Evolutionary conservation across 2,329 filamentous ascomycete species (phyloP).

Genomic region (Hymenoscyphus albidus): DNA sequence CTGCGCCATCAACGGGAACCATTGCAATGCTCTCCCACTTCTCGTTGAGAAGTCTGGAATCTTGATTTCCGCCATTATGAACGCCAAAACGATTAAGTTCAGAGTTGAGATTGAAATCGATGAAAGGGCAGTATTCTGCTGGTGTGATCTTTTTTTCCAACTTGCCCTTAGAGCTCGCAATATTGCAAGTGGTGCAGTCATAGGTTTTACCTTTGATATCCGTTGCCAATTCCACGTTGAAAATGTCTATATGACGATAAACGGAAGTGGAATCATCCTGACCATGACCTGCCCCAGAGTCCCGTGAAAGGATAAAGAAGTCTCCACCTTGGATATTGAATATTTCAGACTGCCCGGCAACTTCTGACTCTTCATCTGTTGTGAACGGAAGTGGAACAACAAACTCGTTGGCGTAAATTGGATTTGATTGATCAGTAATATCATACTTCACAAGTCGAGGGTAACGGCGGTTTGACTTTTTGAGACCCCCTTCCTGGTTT

Average conservation of each 20-base stretch:
- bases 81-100: conserved; percentile 63
- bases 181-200: conserved; percentile 37
- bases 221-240: conserved; percentile 59
- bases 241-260: conserved; percentile 67
- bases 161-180: conserved; percentile 44
- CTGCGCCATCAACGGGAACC: conserved; percentile 51
- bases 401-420: conserved; percentile 56
- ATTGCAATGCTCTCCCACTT: conserved; percentile 72
- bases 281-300: conserved; percentile 57
- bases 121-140: conserved; percentile 60
- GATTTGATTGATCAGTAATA: conserved; percentile 42
- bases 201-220: conserved; percentile 50
- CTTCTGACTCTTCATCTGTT: conserved; percentile 44
- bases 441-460: conserved; percentile 63
- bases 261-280: conserved; percentile 48
- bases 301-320: conserved; percentile 64
- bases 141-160: conserved; percentile 52
- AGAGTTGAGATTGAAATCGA: conserved; percentile 64
- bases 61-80: conserved; percentile 63
- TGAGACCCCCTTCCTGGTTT: conserved; percentile 57
- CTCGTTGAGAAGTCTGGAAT: conserved; percentile 61
- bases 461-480: conserved; percentile 51
- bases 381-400: conserved; percentile 61
- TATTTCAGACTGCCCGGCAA: conserved; percentile 66
- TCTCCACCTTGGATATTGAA: conserved; percentile 59